Conservation (phyloP, 371 early-diverging fungal genomes). For the Mucor irregularis region DNA sequence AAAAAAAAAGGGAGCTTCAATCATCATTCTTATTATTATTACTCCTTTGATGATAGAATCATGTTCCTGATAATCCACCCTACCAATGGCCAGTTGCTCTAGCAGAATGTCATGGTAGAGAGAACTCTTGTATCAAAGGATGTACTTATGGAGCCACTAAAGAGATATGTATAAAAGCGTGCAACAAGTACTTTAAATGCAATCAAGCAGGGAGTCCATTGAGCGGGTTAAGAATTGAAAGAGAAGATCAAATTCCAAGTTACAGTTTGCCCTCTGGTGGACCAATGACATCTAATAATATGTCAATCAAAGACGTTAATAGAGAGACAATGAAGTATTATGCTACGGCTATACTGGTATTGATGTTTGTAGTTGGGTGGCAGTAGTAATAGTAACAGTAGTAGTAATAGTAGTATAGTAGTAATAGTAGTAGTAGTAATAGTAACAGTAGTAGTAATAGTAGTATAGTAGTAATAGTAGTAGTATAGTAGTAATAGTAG, state of each 20-base stretch:
- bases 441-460: too few relatives aligned
- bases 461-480: too few relatives aligned
- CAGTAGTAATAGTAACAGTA: too few relatives aligned
- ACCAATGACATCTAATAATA: too few relatives aligned
- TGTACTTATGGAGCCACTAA: conserved; percentile 22
- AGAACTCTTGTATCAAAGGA: conserved; percentile 17
- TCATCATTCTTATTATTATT: neutral
- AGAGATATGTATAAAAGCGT: conserved; percentile 22
- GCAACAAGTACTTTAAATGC: conserved; percentile 25
- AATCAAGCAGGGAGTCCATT: conserved; percentile 28
- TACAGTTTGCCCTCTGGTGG: conserved; percentile 10
- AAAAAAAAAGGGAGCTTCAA: neutral
- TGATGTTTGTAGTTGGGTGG: too few relatives aligned
- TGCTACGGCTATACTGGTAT: too few relatives aligned
- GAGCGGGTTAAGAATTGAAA: conserved; percentile 21
- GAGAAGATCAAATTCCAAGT: conserved; percentile 13
- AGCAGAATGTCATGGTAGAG: conserved; percentile 36
- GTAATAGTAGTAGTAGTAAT: too few relatives aligned
- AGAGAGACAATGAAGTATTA: too few relatives aligned
- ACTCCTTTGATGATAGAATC: conserved; percentile 13
- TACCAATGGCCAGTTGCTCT: conserved; percentile 37
- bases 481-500: too few relatives aligned
- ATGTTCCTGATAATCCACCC: conserved; percentile 40
- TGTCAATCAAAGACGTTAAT: too few relatives aligned
- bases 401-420: too few relatives aligned